Conservation (phyloP, 768 basidiomycete species). For the Psilocybe cyanescens region DNA sequence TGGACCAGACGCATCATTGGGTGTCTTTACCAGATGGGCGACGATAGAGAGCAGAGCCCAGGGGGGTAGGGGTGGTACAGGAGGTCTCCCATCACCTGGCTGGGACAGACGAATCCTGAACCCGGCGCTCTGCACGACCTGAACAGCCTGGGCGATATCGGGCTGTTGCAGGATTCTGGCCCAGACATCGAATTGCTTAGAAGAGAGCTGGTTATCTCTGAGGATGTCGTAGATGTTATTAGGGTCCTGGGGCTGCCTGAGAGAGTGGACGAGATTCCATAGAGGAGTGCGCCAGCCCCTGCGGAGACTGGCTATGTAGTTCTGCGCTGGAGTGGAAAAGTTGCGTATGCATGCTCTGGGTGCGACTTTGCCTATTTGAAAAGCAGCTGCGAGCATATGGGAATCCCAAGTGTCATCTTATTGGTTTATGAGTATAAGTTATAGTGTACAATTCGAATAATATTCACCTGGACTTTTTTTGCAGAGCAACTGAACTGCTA, state of each 20-base stretch:
- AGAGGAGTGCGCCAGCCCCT: conserved; percentile 38
- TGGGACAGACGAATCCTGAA: neutral
- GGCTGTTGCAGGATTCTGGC: conserved; percentile 35
- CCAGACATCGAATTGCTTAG: conserved; percentile 45
- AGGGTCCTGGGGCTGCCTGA: conserved; percentile 30
- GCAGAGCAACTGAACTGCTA: neutral
- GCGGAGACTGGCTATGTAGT: conserved; percentile 34
- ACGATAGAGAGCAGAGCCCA: conserved; percentile 63
- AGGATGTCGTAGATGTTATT: conserved; percentile 33
- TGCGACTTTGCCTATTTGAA: conserved; percentile 14
- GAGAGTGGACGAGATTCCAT: conserved; percentile 43
- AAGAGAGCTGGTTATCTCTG: conserved; percentile 32
- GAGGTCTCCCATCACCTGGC: neutral
- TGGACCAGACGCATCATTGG: conserved; percentile 45
- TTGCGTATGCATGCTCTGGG: conserved; percentile 13
- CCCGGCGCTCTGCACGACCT: conserved; percentile 17
- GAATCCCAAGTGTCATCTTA: conserved; percentile 13
- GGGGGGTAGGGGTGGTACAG: conserved; percentile 34
- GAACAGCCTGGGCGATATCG: conserved; percentile 36
- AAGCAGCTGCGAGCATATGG: conserved; percentile 14
- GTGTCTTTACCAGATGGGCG: conserved; percentile 47
- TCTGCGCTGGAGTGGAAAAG: conserved; percentile 28
- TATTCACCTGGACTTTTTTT: conserved; percentile 4
- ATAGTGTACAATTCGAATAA: neutral
- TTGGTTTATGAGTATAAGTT: neutral